These are phyloP conservation scores for Eimeria falciformis DNA, from an alignment of 169 alveolate genomes.

Conservation along the genomic window DNA sequence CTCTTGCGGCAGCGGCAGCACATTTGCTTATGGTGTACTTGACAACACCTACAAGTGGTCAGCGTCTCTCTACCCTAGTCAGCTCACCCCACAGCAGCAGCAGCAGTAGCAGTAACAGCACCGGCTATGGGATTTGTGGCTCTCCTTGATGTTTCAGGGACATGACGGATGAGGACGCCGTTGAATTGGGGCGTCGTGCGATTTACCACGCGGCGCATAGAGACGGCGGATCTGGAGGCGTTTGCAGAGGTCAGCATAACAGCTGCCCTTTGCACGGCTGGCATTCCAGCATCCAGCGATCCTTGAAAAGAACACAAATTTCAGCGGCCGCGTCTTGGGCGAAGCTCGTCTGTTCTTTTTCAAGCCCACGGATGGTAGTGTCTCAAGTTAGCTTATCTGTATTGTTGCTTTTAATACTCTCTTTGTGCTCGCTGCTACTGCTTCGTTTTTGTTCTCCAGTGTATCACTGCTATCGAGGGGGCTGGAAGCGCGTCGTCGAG, in stretches of 20 bases:
- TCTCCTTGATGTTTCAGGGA: constrained; percentile 82
- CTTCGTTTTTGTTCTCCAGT: constrained; percentile 80
- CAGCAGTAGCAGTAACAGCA: constrained; percentile 30
- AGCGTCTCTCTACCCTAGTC: background rate
- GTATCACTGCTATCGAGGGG: constrained; percentile 93
- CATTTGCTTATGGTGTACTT: constrained; percentile 99
- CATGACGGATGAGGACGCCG: constrained; percentile 97
- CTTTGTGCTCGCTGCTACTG: background rate
- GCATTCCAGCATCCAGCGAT: too few species aligned
- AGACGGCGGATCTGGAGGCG: constrained; percentile 99
- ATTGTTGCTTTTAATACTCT: too few species aligned
- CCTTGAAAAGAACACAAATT: too few species aligned
- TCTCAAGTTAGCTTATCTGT: too few species aligned
- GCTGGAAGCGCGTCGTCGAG: constrained; percentile 77
- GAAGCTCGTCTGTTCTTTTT: too few species aligned
- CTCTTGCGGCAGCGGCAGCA: constrained; percentile 83
- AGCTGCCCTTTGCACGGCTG: background rate
- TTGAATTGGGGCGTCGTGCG: constrained; percentile 97
- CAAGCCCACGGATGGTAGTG: too few species aligned
- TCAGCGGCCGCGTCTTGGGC: too few species aligned
- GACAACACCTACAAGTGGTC: constrained; percentile 93
- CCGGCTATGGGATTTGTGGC: background rate
- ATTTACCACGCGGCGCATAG: constrained; percentile 99
- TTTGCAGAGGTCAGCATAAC: constrained; percentile 88
- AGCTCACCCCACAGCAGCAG: background rate